These are phyloP conservation scores for Zalaria obscura DNA, from an alignment of 2,329 filamentous ascomycete species.

Conservation along the genomic window DNA sequence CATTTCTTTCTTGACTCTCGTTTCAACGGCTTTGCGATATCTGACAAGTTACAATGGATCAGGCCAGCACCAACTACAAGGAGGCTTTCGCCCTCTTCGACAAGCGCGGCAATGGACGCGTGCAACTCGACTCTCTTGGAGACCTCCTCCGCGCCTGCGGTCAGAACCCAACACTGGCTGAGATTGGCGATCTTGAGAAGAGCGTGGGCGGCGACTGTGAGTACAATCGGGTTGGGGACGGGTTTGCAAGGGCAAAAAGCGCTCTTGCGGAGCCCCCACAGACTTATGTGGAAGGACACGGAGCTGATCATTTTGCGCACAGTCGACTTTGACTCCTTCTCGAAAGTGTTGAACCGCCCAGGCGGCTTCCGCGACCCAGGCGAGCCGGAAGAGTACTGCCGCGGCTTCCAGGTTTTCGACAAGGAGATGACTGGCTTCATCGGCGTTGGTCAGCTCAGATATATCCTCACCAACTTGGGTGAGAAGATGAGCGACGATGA, in stretches of 20 bases:
- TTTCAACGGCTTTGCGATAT: neutral
- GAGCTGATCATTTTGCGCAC: neutral
- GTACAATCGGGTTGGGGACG: constrained; percentile 23
- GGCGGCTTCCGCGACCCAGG: constrained; percentile 97
- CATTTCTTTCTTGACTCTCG: neutral
- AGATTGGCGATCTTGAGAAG: constrained; percentile 88
- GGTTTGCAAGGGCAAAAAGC: neutral
- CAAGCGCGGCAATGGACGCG: constrained; percentile 94
- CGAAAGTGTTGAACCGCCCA: constrained; percentile 90
- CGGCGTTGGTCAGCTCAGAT: constrained; percentile 92
- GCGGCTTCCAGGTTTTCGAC: constrained; percentile 98
- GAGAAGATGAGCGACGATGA: constrained; percentile 99
- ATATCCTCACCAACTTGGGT: constrained; percentile 90
- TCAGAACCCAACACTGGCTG: constrained; percentile 89
- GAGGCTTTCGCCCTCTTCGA: constrained; percentile 99
- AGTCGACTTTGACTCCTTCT: constrained; percentile 98
- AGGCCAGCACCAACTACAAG: constrained; percentile 95
- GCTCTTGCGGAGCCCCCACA: neutral
- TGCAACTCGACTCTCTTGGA: constrained; percentile 71
- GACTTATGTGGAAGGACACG: neutral
- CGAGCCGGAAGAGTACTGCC: constrained; percentile 95
- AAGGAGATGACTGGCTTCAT: constrained; percentile 98
- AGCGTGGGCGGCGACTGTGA: constrained; percentile 79
- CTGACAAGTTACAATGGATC: constrained; percentile 11
- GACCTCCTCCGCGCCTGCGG: constrained; percentile 93